These are phyloP conservation scores for Fistulifera pelliculosa DNA, from an alignment of 108 stramenopile species.

Conservation along the genomic window DNA sequence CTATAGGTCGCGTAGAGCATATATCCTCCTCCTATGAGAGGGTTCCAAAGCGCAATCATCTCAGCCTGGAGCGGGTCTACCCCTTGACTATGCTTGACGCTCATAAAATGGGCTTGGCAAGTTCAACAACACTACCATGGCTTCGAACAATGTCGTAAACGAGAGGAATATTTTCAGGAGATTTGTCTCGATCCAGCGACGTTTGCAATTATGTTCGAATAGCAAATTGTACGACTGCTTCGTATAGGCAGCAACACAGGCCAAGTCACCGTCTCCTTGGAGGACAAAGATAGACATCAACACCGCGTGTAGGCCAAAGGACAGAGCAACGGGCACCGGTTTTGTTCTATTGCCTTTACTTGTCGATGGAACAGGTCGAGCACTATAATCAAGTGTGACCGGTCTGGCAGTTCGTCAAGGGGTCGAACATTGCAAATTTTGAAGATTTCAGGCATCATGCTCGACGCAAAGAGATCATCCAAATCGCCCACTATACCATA, in stretches of 20 bases:
- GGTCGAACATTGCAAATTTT: not conserved
- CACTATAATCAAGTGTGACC: not conserved
- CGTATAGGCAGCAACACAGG: not conserved
- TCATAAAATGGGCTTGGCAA: too few species aligned
- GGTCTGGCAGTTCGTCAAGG: not conserved
- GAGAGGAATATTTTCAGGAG: too few species aligned
- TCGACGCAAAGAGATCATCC: not conserved
- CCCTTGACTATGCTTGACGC: too few species aligned
- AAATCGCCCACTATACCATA: not conserved
- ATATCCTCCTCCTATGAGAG: too few species aligned
- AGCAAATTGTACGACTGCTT: constrained; percentile 4
- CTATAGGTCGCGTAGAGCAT: too few species aligned
- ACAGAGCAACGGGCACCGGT: constrained; percentile 3
- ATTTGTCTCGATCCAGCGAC: too few species aligned
- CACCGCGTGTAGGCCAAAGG: constrained; percentile 14
- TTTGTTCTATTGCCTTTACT: not conserved
- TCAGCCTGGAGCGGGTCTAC: too few species aligned
- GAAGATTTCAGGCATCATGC: not conserved
- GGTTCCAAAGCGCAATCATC: too few species aligned
- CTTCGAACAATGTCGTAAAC: too few species aligned
- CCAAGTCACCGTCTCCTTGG: constrained; percentile 10
- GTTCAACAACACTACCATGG: too few species aligned
- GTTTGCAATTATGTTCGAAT: too few species aligned
- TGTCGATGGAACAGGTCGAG: not conserved
- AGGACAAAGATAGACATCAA: constrained; percentile 9